Evolutionary conservation across 106 monocot genomes (phyloP).

Genomic region (Platanthera guangdongensis): DNA sequence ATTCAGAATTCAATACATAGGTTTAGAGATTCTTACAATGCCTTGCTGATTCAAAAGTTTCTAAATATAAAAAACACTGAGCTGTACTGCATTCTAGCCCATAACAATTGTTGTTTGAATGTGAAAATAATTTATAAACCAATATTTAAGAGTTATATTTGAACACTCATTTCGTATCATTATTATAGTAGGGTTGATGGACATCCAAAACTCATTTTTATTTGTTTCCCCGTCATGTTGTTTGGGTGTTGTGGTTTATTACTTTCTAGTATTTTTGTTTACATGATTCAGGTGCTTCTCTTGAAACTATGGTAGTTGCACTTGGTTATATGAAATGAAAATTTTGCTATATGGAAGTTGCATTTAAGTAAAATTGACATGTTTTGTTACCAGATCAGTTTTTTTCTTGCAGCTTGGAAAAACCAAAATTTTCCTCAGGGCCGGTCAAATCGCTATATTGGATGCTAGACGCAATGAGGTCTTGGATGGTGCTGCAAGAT

Average conservation of each 20-base stretch:
- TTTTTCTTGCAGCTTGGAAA: conserved; percentile 63
- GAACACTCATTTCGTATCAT: background rate
- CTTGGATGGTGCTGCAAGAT: conserved; percentile 68
- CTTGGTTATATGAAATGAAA: background rate
- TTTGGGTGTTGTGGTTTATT: background rate
- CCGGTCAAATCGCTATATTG: conserved; percentile 85
- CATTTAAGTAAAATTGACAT: background rate
- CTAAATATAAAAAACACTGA: too few species aligned
- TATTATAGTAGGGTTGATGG: background rate
- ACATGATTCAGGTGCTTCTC: too few species aligned
- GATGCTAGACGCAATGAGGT: conserved; percentile 73
- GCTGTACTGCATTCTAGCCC: background rate
- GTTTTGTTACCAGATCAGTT: background rate
- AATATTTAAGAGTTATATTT: background rate
- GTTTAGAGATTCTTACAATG: too few species aligned
- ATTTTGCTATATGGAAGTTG: background rate
- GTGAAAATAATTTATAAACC: background rate
- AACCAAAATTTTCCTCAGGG: conserved; percentile 87
- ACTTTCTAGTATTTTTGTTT: background rate
- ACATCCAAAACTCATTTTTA: background rate
- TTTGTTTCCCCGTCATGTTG: background rate
- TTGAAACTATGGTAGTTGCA: too few species aligned
- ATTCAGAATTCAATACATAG: too few species aligned
- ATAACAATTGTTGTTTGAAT: background rate
- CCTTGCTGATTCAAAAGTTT: too few species aligned